Evolutionary conservation across 2,329 filamentous ascomycete genomes (phyloP), one percentile per base, ranked within the genome.

Genomic region (Penicillium frequentans): DNA sequence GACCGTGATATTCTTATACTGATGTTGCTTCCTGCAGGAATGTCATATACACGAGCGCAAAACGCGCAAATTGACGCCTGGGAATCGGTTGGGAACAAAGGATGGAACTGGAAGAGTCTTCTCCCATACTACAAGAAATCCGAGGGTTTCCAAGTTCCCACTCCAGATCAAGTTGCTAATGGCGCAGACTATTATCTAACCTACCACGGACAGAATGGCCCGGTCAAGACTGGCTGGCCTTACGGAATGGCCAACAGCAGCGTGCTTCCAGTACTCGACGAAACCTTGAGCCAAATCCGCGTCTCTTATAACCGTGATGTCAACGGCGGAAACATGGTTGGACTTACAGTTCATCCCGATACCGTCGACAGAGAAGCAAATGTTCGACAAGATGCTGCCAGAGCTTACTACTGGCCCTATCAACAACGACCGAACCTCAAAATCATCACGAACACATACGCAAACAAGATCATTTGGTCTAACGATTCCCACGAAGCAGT

Each of bases 341-440:
- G 81, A 5, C 78, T 77, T 55, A 72, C 70, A 19, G 58, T 74
- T 6, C 79, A 73, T 65, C 76, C 79, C 0, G 68, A 72, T 57
- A 82, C 77, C 2, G 37, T 80, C 14, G 70, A 82, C 56, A 52
- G 66, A 3, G 67, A 68, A 4, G 64, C 64, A 7, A 68, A 75
- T 54, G 66, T 77, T 5, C 75, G 80, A n/a, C 72, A 77, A 53
- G 80, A 82, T 64, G 77, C 80, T 16, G 79, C 77, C 4, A 68
- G 78, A 26, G 75, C 79, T 3, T 82, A 81, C 60, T 82, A 80
- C 60, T 80, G 71, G 60, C 79, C 80, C 0, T 66, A 75, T 51
- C 66, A 65, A 54, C 55, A 67, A 23, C 70, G 80, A n/a, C 55
- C 70, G 0, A 82, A 82, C 56, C 68, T 82, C 3, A 67, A 77